A percentile compares a stretch with the other conserved stretches of the same genome.
Conservation (phyloP, 345 rosid species). For the Eucalyptus regnans region DNA sequence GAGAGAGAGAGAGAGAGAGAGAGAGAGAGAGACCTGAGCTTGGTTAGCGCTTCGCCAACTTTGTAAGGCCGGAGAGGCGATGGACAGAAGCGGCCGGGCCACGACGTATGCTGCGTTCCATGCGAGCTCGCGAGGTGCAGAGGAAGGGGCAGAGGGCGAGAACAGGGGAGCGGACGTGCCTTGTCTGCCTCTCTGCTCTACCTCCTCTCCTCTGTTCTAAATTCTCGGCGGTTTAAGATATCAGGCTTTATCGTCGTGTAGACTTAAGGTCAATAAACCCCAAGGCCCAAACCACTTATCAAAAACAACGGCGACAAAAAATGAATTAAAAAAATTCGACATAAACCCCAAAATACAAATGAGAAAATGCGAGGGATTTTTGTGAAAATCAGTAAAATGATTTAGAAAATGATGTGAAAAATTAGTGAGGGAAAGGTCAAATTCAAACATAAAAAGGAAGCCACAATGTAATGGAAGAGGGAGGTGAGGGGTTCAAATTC, state of each 20-base stretch:
- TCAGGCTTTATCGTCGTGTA: not conserved
- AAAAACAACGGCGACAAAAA: not conserved
- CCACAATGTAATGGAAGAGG: rapidly evolving
- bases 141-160: not conserved
- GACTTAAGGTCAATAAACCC: not conserved
- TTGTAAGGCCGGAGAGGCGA: not conserved
- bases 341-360: not conserved
- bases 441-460: not conserved
- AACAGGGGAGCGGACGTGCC: not conserved
- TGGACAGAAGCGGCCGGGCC: not conserved
- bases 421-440: not conserved
- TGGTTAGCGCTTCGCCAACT: not conserved
- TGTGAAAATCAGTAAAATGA: not conserved
- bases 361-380: not conserved
- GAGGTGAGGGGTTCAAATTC: no score
- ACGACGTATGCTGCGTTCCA: not conserved
- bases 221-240: not conserved
- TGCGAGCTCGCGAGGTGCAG: not conserved
- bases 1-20: not conserved
- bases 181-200: not conserved
- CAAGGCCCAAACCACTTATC: not conserved
- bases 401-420: not conserved
- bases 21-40: not conserved
- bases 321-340: not conserved
- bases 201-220: not conserved